A percentile compares a stretch with the other conserved stretches of the same genome.
Evolutionary conservation across 345 rosid species (phyloP).

Genomic region (Rubroshorea leprosula): DNA sequence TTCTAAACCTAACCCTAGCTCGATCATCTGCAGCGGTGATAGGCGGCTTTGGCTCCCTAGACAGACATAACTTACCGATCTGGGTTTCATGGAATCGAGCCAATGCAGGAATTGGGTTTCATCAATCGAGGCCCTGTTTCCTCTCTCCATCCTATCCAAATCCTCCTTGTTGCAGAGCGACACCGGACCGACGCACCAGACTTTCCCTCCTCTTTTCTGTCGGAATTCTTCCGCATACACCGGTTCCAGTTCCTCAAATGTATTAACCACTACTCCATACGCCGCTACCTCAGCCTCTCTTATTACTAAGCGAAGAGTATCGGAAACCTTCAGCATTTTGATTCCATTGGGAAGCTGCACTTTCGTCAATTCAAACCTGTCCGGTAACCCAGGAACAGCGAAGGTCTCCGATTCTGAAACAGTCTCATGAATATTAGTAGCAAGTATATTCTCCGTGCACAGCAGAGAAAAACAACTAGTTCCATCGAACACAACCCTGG

Average conservation of each 20-base stretch:
- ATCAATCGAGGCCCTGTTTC: conserved; percentile 20
- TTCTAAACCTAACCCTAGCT: conserved; percentile 2
- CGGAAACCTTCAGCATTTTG: conserved; percentile 3
- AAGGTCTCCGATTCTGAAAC: conserved; percentile 17
- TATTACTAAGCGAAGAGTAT: neutral
- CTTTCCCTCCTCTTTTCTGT: conserved; percentile 12
- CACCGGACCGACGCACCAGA: conserved; percentile 41
- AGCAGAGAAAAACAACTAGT: conserved; percentile 22
- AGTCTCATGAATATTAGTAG: conserved; percentile 16
- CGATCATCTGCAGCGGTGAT: neutral
- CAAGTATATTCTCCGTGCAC: conserved; percentile 20
- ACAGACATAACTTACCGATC: neutral
- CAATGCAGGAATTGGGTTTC: neutral
- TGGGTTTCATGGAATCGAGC: neutral
- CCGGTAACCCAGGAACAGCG: conserved; percentile 30
- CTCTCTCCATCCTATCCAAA: conserved; percentile 24
- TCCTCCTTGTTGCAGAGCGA: conserved; percentile 19
- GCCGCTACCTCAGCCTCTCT: conserved; percentile 23
- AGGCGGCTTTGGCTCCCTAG: conserved; percentile 6
- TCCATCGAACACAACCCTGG: conserved; percentile 29
- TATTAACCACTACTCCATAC: conserved; percentile 30
- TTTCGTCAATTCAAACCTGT: conserved; percentile 21
- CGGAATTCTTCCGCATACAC: conserved; percentile 13
- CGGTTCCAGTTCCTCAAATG: conserved; percentile 25
- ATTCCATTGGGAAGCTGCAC: conserved; percentile 20